Evolutionary conservation across 2,329 filamentous ascomycete genomes (phyloP).

Genomic region (Hymenoscyphus scutula): DNA sequence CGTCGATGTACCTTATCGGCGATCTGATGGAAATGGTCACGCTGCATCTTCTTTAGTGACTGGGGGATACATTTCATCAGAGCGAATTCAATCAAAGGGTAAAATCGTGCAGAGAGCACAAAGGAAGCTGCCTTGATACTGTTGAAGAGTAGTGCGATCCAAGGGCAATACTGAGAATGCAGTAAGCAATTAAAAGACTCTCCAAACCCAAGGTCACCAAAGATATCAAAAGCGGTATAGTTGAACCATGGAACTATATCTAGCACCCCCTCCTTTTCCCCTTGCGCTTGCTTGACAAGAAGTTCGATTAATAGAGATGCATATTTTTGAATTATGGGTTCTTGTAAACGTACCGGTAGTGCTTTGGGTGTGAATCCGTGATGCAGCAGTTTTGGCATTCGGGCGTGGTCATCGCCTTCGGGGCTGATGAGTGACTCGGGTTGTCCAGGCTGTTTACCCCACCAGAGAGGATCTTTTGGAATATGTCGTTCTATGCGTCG

Average conservation of each 20-base stretch:
- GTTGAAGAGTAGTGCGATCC: constrained; percentile 29
- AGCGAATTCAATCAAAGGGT: constrained; percentile 27
- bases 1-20: constrained; percentile 32
- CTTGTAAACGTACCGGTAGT: constrained; percentile 38
- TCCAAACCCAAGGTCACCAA: constrained; percentile 45
- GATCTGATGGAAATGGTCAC: constrained; percentile 37
- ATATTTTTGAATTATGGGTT: constrained; percentile 36
- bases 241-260: constrained; percentile 38
- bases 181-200: constrained; percentile 42
- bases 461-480: constrained; percentile 36
- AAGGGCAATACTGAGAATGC: constrained; percentile 34
- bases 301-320: constrained; percentile 32
- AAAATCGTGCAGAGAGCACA: constrained; percentile 35
- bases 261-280: constrained; percentile 17
- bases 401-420: constrained; percentile 35
- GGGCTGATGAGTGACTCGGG: constrained; percentile 38
- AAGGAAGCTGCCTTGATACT: constrained; percentile 36
- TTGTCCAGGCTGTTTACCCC: constrained; percentile 35
- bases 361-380: constrained; percentile 37
- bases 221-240: constrained; percentile 40
- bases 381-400: constrained; percentile 37
- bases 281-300: constrained; percentile 20
- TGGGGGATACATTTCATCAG: constrained; percentile 33
- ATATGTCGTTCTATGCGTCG: constrained; percentile 36
- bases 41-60: constrained; percentile 32